Evolutionary conservation across 2,329 filamentous ascomycete genomes (phyloP).

Genomic region (Fusarium nelsonii): DNA sequence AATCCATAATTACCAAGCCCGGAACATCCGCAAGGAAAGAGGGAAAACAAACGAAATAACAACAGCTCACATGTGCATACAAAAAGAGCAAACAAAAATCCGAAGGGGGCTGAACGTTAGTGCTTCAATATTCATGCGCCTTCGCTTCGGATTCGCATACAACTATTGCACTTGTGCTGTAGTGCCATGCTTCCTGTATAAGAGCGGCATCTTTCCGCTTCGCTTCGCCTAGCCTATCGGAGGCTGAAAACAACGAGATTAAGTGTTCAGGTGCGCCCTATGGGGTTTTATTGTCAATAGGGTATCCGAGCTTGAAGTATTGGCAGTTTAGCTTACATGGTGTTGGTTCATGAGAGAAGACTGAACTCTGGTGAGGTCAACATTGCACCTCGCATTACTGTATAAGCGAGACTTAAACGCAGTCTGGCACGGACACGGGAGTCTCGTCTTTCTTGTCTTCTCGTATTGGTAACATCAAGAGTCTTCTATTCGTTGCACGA

Average conservation of each 20-base stretch:
- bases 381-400: not conserved
- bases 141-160: slow-evolving; percentile 30
- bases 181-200: slow-evolving; percentile 1
- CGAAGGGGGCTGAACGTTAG: slow-evolving; percentile 12
- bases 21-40: slow-evolving; percentile 10
- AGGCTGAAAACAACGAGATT: slow-evolving; percentile 9
- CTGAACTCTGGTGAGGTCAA: not conserved
- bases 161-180: not conserved
- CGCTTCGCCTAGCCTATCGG: slow-evolving; percentile 35
- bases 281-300: not conserved
- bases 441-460: not conserved
- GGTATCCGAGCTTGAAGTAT: not conserved
- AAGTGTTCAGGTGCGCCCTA: not conserved
- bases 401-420: slow-evolving; percentile 9
- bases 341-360: not conserved
- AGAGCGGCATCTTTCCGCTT: slow-evolving; percentile 38
- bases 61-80: slow-evolving; percentile 1
- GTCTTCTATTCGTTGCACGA: not conserved
- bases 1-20: slow-evolving; percentile 21
- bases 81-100: slow-evolving; percentile 10
- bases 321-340: not conserved
- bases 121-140: slow-evolving; percentile 26
- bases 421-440: not conserved
- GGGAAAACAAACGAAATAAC: not conserved
- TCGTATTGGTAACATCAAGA: not conserved